These are phyloP conservation scores for Meripilus lineatus DNA, from an alignment of 1,284 basidiomycete genomes.

Conservation along the genomic window DNA sequence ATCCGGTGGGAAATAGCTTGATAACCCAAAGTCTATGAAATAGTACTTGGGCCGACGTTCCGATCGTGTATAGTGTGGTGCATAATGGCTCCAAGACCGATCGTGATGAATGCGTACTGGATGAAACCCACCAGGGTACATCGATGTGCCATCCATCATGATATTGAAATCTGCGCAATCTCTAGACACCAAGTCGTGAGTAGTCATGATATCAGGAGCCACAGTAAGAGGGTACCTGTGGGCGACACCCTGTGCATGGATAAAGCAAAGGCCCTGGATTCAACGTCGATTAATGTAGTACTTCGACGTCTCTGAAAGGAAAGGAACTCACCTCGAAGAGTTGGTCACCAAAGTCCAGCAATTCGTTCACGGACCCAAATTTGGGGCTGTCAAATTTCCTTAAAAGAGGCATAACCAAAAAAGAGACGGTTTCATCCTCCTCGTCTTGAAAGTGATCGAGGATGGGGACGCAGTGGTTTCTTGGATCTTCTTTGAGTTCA, in stretches of 20 bases:
- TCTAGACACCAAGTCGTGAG: slow-evolving; percentile 1
- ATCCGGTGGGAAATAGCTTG: too few relatives aligned
- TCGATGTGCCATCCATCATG: slow-evolving; percentile 15
- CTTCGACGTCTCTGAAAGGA: neutral
- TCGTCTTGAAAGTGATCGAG: too few relatives aligned
- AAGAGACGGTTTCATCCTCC: slow-evolving; percentile 6
- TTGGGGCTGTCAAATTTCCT: slow-evolving; percentile 15
- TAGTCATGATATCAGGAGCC: neutral
- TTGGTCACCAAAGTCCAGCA: slow-evolving; percentile 21
- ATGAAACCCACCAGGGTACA: too few relatives aligned
- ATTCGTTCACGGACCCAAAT: slow-evolving; percentile 21
- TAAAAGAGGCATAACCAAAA: slow-evolving; percentile 23
- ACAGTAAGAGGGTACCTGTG: slow-evolving; percentile 29
- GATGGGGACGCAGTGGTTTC: too few relatives aligned
- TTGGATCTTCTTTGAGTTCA: too few relatives aligned
- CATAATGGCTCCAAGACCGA: too few relatives aligned
- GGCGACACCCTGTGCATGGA: slow-evolving; percentile 33
- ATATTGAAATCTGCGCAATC: slow-evolving; percentile 12
- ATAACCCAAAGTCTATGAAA: too few relatives aligned
- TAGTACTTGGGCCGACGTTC: too few relatives aligned
- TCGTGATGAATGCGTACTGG: too few relatives aligned
- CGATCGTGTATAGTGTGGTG: too few relatives aligned
- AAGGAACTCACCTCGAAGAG: slow-evolving; percentile 28
- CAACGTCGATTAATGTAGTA: neutral
- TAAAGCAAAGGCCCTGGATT: slow-evolving; percentile 32